Percentiles rank a stretch among this genome's conserved stretches.
Conservation (phyloP, 2,329 filamentous ascomycete genomes). For the Emydomyces testavorans region DNA sequence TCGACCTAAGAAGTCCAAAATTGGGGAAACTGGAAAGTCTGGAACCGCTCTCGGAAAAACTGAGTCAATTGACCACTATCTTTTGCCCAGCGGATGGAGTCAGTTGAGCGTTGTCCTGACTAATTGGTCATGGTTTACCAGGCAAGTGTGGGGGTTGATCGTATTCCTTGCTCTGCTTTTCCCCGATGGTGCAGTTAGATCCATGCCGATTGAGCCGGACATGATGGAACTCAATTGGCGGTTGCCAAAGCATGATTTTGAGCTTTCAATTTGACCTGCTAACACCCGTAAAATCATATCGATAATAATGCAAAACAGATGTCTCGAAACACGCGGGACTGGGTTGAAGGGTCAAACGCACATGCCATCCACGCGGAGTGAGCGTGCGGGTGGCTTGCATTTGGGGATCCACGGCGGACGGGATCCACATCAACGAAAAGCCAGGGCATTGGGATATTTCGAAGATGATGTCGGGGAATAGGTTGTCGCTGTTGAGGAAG, state of each 20-base stretch:
- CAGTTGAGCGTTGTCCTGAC: background rate
- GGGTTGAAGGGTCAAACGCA: background rate
- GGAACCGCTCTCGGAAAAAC: background rate
- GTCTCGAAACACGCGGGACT: no score
- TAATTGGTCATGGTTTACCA: background rate
- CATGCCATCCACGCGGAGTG: background rate
- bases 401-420: no score
- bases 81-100: no score
- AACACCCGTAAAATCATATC: no score
- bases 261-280: no score
- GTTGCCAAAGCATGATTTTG: background rate
- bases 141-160: background rate
- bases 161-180: background rate
- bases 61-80: no score
- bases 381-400: background rate
- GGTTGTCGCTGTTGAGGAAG: background rate
- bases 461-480: background rate
- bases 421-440: no score
- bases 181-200: conserved; percentile 1
- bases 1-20: background rate
- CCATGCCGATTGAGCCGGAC: conserved; percentile 7
- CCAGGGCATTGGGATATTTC: background rate
- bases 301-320: no score
- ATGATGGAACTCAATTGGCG: conserved; percentile 1
- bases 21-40: background rate